Evolutionary conservation across 106 monocot genomes (phyloP).

Genomic region (Allium sativum): DNA sequence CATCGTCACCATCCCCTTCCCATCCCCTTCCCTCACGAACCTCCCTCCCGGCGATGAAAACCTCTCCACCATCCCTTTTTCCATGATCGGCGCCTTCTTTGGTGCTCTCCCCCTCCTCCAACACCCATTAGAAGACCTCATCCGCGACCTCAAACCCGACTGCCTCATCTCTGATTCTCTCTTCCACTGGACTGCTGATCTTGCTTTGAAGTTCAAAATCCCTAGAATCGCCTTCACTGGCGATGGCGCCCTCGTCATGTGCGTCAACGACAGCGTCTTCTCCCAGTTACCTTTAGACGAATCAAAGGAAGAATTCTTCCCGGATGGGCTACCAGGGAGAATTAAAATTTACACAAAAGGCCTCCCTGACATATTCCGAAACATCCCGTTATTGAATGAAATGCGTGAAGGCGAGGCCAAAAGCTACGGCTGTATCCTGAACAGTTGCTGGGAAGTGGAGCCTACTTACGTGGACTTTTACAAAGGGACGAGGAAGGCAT

Average conservation of each 20-base stretch:
- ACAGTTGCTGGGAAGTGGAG: not conserved
- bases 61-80: not conserved
- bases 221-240: not conserved
- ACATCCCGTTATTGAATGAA: constrained; percentile 2
- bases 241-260: constrained; percentile 1
- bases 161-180: not conserved
- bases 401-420: not conserved
- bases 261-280: constrained; percentile 1
- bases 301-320: not conserved
- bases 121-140: constrained; percentile 11
- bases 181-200: not conserved
- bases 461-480: not conserved
- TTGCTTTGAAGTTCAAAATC: not conserved
- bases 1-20: constrained; percentile 2
- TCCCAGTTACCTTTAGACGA: not conserved
- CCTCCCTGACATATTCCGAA: not conserved
- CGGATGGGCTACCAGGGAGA: not conserved
- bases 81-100: not conserved
- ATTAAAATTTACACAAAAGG: not conserved
- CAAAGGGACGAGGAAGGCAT: not conserved
- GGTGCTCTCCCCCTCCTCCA: not conserved
- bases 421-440: not conserved
- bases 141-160: constrained; percentile 1
- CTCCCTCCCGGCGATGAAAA: not conserved
- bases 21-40: not conserved